Conservation (phyloP, 2,329 filamentous ascomycete genomes). For the Sarocladium oryzae region DNA sequence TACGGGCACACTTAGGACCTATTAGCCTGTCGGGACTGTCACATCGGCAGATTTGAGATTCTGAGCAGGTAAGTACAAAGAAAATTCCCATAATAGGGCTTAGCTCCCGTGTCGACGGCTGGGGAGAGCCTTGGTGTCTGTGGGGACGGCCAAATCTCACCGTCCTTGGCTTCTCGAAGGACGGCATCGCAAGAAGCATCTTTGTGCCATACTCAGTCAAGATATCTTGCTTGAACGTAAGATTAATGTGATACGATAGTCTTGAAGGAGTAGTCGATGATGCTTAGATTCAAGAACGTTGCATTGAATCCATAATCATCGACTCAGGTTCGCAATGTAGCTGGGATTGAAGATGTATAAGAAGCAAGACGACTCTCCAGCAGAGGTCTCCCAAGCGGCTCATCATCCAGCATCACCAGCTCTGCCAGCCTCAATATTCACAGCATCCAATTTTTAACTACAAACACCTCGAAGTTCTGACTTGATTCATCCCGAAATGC, state of each 20-base stretch:
- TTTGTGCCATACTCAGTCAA: too few relatives aligned
- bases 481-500: background rate
- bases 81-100: background rate
- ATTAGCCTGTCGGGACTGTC: background rate
- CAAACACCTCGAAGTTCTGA: background rate
- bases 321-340: background rate
- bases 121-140: background rate
- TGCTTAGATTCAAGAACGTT: background rate
- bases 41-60: background rate
- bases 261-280: background rate
- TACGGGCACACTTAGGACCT: background rate
- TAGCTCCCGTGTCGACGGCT: background rate
- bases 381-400: background rate
- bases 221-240: too few relatives aligned
- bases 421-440: background rate
- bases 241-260: background rate
- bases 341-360: background rate
- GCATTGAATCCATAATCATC: background rate
- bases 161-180: background rate
- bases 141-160: background rate
- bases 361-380: background rate
- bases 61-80: background rate
- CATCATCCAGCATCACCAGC: background rate
- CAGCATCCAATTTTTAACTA: too few relatives aligned
- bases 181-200: background rate